Evolutionary conservation across 805 yeast genomes (phyloP).

Genomic region (Nakazawaea laoshanensis): DNA sequence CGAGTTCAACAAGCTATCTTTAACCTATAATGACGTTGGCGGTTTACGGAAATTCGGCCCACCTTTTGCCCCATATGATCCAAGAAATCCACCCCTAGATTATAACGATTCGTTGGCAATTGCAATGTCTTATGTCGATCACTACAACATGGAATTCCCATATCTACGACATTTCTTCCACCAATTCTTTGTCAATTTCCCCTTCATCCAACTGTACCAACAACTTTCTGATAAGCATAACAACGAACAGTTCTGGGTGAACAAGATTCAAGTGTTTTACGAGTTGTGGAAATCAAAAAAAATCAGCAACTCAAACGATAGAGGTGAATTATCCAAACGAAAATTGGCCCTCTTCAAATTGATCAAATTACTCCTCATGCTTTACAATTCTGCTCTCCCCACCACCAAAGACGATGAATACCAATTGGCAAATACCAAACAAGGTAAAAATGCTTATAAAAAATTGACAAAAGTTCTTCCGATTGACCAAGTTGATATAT

Average conservation of each 20-base stretch:
- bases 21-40: constrained; percentile 39
- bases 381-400: constrained; percentile 69
- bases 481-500: constrained; percentile 8
- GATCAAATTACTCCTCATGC: constrained; percentile 52
- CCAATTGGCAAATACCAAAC: constrained; percentile 24
- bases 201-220: constrained; percentile 44
- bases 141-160: constrained; percentile 44
- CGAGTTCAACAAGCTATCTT: constrained; percentile 50
- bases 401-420: constrained; percentile 50
- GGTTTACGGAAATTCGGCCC: constrained; percentile 67
- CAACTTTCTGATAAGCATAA: constrained; percentile 22
- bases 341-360: constrained; percentile 53
- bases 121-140: constrained; percentile 13
- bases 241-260: constrained; percentile 67
- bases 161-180: constrained; percentile 57
- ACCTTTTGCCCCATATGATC: constrained; percentile 55
- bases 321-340: constrained; percentile 69
- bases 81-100: constrained; percentile 21
- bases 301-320: constrained; percentile 64
- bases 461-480: constrained; percentile 22
- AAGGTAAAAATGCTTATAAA: constrained; percentile 29
- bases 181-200: constrained; percentile 60
- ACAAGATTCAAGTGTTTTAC: constrained; percentile 70
- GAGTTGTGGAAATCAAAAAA: constrained; percentile 69
- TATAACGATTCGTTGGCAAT: constrained; percentile 15